Conservation (phyloP, 75 land plant genomes). For the Larix kaempferi region DNA sequence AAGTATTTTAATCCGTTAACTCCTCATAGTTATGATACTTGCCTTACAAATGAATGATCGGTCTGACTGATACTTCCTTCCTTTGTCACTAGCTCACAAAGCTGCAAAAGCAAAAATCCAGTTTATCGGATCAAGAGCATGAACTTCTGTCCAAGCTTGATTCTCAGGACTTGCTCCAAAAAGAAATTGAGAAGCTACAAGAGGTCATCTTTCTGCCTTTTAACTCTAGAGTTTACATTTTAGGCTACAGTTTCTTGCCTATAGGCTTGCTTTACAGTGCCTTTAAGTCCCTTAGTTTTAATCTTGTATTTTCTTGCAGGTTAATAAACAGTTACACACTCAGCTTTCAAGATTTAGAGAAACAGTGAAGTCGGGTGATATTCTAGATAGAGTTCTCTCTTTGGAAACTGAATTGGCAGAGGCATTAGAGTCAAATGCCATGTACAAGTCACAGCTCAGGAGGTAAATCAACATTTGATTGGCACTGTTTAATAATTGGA, state of each 20-base stretch:
- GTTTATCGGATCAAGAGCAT: conserved; percentile 20
- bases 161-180: conserved; percentile 33
- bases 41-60: not conserved
- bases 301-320: not conserved
- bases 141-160: conserved; percentile 27
- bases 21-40: not conserved
- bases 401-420: conserved; percentile 72
- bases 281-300: not conserved
- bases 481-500: not conserved
- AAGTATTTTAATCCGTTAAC: not conserved
- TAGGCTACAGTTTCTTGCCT: not conserved
- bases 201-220: conserved; percentile 22
- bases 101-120: conserved; percentile 36
- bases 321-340: conserved; percentile 3
- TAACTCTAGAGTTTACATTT: not conserved
- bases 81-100: conserved; percentile 20
- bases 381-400: conserved; percentile 4
- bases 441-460: conserved; percentile 52
- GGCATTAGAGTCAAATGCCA: conserved; percentile 58
- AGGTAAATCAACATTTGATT: conserved; percentile 32
- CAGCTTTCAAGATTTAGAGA: conserved; percentile 6
- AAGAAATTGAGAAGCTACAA: conserved; percentile 32
- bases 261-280: not conserved
- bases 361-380: conserved; percentile 6
- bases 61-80: not conserved